phyloP scores from a whole-genome alignment of 108 stramenopile species.

The Nitzschia putrida region DNA sequence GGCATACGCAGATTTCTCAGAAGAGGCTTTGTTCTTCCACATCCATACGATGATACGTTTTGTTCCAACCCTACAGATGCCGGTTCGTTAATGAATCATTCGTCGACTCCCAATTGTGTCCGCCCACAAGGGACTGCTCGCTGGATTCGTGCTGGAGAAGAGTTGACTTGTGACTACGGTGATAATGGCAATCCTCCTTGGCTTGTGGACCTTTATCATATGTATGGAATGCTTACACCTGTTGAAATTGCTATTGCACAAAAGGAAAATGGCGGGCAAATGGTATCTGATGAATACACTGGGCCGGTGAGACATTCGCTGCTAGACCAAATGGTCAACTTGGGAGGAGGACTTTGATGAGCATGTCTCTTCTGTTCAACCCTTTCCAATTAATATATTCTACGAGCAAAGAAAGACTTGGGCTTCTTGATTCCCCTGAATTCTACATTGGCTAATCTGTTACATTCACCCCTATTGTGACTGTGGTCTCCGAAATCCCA shows the following conservation, averaged over 20 bases:
- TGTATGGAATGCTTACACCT: slow-evolving; percentile 26
- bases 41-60: slow-evolving; percentile 25
- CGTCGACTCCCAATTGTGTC: slow-evolving; percentile 24
- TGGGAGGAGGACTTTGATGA: slow-evolving; percentile 8
- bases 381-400: too few relatives aligned
- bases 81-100: slow-evolving; percentile 31
- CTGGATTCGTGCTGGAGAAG: slow-evolving; percentile 23
- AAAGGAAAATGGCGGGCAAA: not conserved
- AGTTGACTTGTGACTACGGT: slow-evolving; percentile 32
- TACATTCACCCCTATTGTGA: too few relatives aligned
- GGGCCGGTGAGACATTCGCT: slow-evolving; percentile 3
- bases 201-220: slow-evolving; percentile 25
- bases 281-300: not conserved
- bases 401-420: too few relatives aligned
- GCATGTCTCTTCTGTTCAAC: too few relatives aligned
- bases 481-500: too few relatives aligned
- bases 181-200: slow-evolving; percentile 32
- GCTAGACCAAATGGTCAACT: slow-evolving; percentile 28
- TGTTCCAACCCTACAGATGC: slow-evolving; percentile 39
- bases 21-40: slow-evolving; percentile 28
- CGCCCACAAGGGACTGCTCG: slow-evolving; percentile 25
- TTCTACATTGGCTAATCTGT: too few relatives aligned
- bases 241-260: slow-evolving; percentile 19
- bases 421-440: too few relatives aligned
- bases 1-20: slow-evolving; percentile 20